Evolutionary conservation across 2,329 filamentous ascomycete species (phyloP).

Genomic region (Cladosporium sp.): DNA sequence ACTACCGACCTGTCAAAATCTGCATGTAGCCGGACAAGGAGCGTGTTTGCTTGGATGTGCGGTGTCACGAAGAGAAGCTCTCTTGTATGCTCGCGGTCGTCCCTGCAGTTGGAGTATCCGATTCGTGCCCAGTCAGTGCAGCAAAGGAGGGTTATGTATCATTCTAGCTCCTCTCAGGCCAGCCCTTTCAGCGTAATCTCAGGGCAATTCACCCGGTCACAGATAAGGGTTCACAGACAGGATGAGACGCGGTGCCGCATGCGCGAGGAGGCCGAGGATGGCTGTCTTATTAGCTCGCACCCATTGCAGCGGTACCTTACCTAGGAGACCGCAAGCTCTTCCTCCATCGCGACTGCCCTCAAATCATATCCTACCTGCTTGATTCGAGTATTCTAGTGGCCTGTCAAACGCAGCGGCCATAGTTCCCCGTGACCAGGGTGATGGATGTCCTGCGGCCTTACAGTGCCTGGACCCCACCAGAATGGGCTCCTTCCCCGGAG

Average conservation of each 20-base stretch:
- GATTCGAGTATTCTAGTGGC: neutral
- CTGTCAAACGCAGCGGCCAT: neutral
- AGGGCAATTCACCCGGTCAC: neutral
- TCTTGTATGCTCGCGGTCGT: neutral
- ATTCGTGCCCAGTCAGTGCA: no score
- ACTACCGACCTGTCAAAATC: conserved; percentile 1
- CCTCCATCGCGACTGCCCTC: neutral
- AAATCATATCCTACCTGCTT: conserved; percentile 2
- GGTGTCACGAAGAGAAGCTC: neutral
- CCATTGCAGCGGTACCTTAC: neutral
- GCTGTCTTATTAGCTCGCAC: neutral
- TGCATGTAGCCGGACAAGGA: neutral
- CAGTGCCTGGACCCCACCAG: neutral
- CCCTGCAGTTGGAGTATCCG: neutral
- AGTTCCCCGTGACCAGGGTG: conserved; percentile 5
- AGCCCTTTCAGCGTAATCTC: no score
- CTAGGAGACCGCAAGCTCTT: neutral
- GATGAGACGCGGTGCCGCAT: neutral
- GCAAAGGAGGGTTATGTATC: no score
- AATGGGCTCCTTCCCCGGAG: conserved; percentile 4
- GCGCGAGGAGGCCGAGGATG: conserved; percentile 1
- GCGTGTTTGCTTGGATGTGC: no score
- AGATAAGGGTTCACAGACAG: neutral
- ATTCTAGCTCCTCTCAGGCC: no score
- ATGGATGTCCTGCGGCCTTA: neutral